phyloP scores from a whole-genome alignment of 176 grass and related monocot genomes.

The Triticum dicoccoides region DNA sequence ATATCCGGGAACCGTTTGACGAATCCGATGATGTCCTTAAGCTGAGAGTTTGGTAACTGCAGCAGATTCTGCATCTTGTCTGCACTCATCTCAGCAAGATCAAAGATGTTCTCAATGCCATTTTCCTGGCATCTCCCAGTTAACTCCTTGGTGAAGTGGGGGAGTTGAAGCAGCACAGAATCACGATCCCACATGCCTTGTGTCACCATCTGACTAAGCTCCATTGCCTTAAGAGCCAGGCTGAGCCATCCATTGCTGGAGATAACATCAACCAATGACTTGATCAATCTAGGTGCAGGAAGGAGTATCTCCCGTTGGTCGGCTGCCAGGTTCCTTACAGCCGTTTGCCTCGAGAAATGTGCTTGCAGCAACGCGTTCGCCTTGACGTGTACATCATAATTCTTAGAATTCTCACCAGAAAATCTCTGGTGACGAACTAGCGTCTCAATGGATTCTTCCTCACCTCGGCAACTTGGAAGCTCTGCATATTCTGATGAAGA shows the following conservation, averaged over 20 bases:
- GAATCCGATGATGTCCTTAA: conserved; percentile 63
- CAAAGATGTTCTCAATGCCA: conserved; percentile 66
- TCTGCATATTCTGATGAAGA: conserved; percentile 80
- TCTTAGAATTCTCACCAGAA: conserved; percentile 67
- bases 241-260: conserved; percentile 82
- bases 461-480: conserved; percentile 57
- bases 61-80: conserved; percentile 57
- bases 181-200: conserved; percentile 89
- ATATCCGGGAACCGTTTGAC: conserved; percentile 65
- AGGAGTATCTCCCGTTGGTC: conserved; percentile 72
- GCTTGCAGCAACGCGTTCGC: conserved; percentile 77
- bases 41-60: conserved; percentile 59
- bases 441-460: conserved; percentile 72
- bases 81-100: conserved; percentile 65
- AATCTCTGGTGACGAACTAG: conserved; percentile 75
- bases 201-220: conserved; percentile 89
- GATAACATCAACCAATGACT: conserved; percentile 89
- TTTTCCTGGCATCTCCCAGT: conserved; percentile 69
- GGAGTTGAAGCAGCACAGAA: conserved; percentile 65
- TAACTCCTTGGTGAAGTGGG: conserved; percentile 69
- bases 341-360: conserved; percentile 63
- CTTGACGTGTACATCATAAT: conserved; percentile 65
- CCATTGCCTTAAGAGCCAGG: conserved; percentile 76
- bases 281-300: conserved; percentile 66
- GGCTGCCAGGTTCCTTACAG: conserved; percentile 62